phyloP scores from a whole-genome alignment of 345 rosid genomes.

The Camelina neglecta region DNA sequence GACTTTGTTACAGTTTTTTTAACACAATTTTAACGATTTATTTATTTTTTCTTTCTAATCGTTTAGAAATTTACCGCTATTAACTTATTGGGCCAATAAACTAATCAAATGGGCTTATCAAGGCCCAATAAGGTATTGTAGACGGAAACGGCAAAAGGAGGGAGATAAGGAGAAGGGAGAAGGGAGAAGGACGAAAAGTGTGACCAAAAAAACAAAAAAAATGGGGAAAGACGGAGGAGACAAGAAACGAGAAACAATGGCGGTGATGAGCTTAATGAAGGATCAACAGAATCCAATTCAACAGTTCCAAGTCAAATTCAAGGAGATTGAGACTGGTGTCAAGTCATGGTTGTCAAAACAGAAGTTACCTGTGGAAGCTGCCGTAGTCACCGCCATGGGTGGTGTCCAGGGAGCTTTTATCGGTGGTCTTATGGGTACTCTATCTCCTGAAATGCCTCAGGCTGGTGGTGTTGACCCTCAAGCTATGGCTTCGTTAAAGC shows the following conservation, averaged over 20 bases:
- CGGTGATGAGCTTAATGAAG: constrained; percentile 47
- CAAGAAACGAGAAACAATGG: constrained; percentile 46
- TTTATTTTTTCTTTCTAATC: too few species aligned
- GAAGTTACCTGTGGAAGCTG: constrained; percentile 75
- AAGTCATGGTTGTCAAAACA: constrained; percentile 80
- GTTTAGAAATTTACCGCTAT: too few species aligned
- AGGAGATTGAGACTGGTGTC: constrained; percentile 68
- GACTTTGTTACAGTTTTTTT: too few species aligned
- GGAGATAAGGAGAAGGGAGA: constrained; percentile 25
- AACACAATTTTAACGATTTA: too few species aligned
- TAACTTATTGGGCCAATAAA: background rate
- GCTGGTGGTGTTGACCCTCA: constrained; percentile 63
- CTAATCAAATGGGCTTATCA: background rate
- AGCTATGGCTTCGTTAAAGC: constrained; percentile 84
- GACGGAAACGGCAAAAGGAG: constrained; percentile 33
- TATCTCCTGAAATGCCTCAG: constrained; percentile 63
- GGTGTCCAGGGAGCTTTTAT: constrained; percentile 83
- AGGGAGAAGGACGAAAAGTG: constrained; percentile 27
- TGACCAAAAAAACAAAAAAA: constrained; percentile 14
- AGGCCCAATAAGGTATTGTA: constrained; percentile 16
- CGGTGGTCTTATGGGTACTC: constrained; percentile 78
- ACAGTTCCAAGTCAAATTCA: constrained; percentile 59
- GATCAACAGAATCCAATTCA: constrained; percentile 63
- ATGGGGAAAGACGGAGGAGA: constrained; percentile 60
- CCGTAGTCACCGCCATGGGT: constrained; percentile 74